phyloP scores from a whole-genome alignment of 306 rosid genomes.

The Pterocarpus santalinus region DNA sequence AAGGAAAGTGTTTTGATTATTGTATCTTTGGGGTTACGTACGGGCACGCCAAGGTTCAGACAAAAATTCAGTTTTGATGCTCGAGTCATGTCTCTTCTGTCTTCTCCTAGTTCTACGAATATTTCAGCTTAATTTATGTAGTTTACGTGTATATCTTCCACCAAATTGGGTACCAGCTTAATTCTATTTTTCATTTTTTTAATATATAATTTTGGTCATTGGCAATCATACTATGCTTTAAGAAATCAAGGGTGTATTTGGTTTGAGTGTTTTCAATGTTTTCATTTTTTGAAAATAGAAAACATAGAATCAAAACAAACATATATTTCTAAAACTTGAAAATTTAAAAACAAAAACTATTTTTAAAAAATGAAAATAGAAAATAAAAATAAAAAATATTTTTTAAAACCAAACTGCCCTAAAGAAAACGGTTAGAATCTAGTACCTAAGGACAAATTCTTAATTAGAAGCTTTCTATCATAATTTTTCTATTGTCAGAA shows the following conservation, averaged over 20 bases:
- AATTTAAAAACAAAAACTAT: too few species aligned
- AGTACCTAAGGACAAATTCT: background rate
- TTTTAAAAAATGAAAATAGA: too few species aligned
- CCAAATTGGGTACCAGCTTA: too few species aligned
- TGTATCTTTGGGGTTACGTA: background rate
- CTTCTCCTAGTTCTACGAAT: background rate
- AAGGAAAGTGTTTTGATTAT: background rate
- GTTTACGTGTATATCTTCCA: background rate
- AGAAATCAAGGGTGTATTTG: too few species aligned
- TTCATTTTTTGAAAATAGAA: too few species aligned
- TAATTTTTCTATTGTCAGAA: background rate
- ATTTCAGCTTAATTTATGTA: background rate
- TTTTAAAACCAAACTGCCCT: too few species aligned
- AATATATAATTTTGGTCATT: background rate
- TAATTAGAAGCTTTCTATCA: background rate
- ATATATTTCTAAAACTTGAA: too few species aligned
- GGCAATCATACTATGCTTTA: background rate
- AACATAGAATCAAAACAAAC: too few species aligned
- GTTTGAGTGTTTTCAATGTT: too few species aligned
- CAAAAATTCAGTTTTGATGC: background rate
- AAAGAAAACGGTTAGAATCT: background rate
- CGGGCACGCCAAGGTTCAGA: background rate
- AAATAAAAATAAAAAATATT: too few species aligned
- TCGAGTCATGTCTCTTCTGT: background rate
- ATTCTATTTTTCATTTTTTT: too few species aligned